A percentile compares a stretch with the other conserved stretches of the same genome.
Conservation (phyloP, 192 early-diverging fungal genomes). For the Gigaspora rosea region DNA sequence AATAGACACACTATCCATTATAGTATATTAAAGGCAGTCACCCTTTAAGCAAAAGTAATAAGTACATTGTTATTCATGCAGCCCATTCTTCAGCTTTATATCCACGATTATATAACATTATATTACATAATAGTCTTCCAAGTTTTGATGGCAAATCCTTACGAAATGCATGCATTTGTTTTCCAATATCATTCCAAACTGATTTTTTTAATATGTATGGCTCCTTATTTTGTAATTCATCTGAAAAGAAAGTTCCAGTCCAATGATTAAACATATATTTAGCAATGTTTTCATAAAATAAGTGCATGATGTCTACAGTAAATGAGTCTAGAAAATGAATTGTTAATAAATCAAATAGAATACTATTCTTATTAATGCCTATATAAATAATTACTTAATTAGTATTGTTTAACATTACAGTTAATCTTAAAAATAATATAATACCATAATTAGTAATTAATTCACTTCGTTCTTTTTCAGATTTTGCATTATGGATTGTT, state of each 20-base stretch:
- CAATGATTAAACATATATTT: conserved; percentile 3
- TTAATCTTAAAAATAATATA: background rate
- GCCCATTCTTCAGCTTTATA: conserved; percentile 3
- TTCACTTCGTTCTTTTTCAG: too few species aligned
- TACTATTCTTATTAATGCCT: background rate
- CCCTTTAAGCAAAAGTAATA: background rate
- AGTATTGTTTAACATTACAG: background rate
- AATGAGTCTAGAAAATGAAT: conserved; percentile 1
- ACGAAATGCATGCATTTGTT: background rate
- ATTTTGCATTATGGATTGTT: too few species aligned
- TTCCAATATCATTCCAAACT: background rate
- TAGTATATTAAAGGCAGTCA: background rate
- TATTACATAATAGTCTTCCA: background rate
- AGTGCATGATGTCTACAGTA: conserved; percentile 2
- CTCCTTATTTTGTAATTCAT: background rate
- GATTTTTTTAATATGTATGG: background rate
- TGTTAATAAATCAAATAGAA: background rate
- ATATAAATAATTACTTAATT: background rate
- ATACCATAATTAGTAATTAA: background rate
- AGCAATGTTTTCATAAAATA: conserved; percentile 6
- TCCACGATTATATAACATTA: background rate
- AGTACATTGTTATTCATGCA: background rate
- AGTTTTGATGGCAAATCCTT: background rate
- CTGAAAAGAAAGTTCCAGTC: conserved; percentile 1
- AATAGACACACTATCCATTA: too few species aligned